Percentiles rank a stretch among this genome's conserved stretches.
Conservation (phyloP, 257 asterid genomes). For the Solanum lignicaule region DNA sequence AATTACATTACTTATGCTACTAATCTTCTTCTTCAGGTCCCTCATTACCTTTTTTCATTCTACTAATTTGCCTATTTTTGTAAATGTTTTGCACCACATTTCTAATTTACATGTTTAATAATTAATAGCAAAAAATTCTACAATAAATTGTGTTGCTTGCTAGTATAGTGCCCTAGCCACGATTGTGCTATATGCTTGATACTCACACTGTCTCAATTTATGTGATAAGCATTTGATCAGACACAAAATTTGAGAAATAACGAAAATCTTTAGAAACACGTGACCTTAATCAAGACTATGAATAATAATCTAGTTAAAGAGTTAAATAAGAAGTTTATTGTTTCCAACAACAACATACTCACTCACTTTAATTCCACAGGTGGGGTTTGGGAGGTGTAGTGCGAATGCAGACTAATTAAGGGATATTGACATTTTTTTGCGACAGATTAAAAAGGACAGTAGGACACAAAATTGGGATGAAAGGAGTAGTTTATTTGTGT, state of each 20-base stretch:
- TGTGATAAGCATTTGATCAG: neutral
- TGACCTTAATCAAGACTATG: neutral
- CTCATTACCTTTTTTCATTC: neutral
- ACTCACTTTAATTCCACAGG: neutral
- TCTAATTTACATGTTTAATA: neutral
- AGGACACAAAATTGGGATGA: neutral
- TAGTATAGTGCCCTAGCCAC: neutral
- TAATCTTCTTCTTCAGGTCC: constrained; percentile 66
- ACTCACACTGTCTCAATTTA: neutral
- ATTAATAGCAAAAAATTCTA: neutral
- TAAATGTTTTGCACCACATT: neutral
- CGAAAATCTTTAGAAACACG: neutral
- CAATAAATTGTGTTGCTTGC: neutral
- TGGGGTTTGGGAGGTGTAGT: neutral
- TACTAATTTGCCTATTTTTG: neutral
- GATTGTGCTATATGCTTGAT: neutral
- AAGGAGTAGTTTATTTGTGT: neutral
- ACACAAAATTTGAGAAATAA: neutral
- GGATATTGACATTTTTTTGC: neutral
- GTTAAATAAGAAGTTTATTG: neutral
- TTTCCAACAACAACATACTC: neutral
- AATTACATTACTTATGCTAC: constrained; percentile 61
- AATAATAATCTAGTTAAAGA: neutral
- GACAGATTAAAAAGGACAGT: neutral
- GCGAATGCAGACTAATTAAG: neutral